Base-by-base conservation (phyloP, 2,329 filamentous ascomycete species). In the Colletotrichum cuscutae region DNA sequence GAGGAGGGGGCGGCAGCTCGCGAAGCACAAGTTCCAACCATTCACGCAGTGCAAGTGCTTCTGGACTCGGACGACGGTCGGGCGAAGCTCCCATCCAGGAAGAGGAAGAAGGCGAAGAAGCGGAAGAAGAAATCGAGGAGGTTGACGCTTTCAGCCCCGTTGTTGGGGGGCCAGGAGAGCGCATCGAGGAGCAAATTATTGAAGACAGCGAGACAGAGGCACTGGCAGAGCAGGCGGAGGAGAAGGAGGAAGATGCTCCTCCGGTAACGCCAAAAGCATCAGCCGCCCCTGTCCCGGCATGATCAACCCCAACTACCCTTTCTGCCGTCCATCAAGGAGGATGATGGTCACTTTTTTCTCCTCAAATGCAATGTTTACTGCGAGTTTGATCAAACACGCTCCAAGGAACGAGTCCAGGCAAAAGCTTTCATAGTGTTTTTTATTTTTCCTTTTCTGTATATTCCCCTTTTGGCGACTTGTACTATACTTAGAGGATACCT, bases 71-170 rank as follows among this genome's bases (percentile, higher is more conserved):
- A 0, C 86, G 93, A 32, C 85, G 91, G 28, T 95, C 93, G 67
- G 92, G 91, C 9, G 94, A 95, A 82, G 91, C 94, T 65, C 91
- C 91, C n/a, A 92, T 93, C 42, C 88, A 91, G 74, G 91, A 92
- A 75, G 90, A 91, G 42, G 90, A 92, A 74, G 87, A 89, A 15
- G 80, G 81, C 24, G 81, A 83, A 30, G 83, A 84, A 15, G 79
- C 80, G n/a, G 84, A 85, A 26, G 84, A 87, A 35, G 87, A 88
- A 3, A 76, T 89, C 19, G 89, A 91, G 73, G 89, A 90, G 77
- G 89, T 90, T 7, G 90, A 92, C 8, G 83, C 84, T 3, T 92
- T 92, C 75, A 86, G 83, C 30, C 89, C 89, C 0, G 83, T 90
- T 22, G 78, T 85, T 56, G 79, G 80, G 2, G 79, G 83, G 0